Evolutionary conservation across 441 rosid genomes (phyloP).

Genomic region (Euphorbia celastroides): DNA sequence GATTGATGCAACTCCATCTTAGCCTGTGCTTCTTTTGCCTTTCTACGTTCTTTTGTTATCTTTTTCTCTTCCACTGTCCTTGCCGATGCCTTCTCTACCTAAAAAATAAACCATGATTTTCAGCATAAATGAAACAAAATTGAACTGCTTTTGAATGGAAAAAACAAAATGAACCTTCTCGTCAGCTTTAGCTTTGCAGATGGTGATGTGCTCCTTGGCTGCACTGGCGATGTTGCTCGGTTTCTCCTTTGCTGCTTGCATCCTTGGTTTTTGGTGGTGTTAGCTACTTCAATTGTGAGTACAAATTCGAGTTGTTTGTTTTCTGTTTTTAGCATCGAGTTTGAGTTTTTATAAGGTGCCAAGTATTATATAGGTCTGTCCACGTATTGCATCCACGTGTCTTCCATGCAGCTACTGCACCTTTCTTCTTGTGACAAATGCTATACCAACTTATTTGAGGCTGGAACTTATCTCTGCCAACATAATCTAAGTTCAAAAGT

Average conservation of each 20-base stretch:
- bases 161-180: constrained; percentile 33
- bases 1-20: constrained; percentile 52
- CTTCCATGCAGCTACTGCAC: constrained; percentile 8
- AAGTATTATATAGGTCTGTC: background rate
- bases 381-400: constrained; percentile 5
- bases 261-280: constrained; percentile 6
- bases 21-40: constrained; percentile 59
- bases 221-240: constrained; percentile 59
- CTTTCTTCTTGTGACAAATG: background rate
- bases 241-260: constrained; percentile 61
- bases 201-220: constrained; percentile 53
- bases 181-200: constrained; percentile 46
- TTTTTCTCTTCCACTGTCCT: constrained; percentile 48
- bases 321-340: too few species aligned
- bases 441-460: background rate
- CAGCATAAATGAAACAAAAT: background rate
- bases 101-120: too few species aligned
- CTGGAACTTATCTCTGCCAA: background rate
- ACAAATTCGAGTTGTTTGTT: too few species aligned
- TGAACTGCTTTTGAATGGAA: background rate
- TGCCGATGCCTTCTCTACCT: constrained; percentile 51
- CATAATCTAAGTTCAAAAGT: background rate
- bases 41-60: constrained; percentile 44
- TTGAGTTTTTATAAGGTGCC: background rate
- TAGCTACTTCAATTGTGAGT: too few species aligned